Base-by-base conservation (phyloP, 176 grass and related monocot genomes). In the Alloteropsis semialata region DNA sequence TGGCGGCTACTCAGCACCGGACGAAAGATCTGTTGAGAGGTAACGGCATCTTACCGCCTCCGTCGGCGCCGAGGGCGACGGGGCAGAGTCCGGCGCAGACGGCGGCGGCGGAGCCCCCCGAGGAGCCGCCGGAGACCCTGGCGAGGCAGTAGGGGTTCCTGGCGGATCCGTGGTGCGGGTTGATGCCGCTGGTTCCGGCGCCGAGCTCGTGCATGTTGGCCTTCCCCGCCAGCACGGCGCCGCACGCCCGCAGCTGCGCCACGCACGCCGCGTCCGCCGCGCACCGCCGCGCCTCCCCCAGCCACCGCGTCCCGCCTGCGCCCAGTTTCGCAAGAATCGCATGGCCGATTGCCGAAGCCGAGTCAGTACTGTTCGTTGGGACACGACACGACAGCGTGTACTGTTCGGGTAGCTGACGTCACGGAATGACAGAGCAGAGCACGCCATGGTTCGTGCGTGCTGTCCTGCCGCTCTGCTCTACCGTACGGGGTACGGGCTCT, bases 181-280 rank as follows among this genome's bases (percentile, higher is more conserved):
- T 90, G 88, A 86, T 90, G 78, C 88, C 88, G 84, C 88, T 90
- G 65, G 84, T 78, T 12, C 88, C 88, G 73, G 97, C 93, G 24
- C 97, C 97, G 78, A 99, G 91, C 82, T 99, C 97, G 75, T 99
- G 97, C 97, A 99, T 96, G 81, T 99, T 99, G 64, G 93, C 87
- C 86, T 99, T 99, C 44, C 93, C 93, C 75, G 89, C 85, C 80
- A 99, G 80, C 41, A 99, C 61, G 72, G 87, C 93, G 71, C 97
- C 97, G 87, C 93, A 96, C 22, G 87, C 80, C 24, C 97, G 87
- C 71, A 99, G 82, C 89, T 92, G 91, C 68, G 87, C 91, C 39
- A 99, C 97, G 77, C 89, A 94, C 59, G 69, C 86, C 18, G 97
- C 97, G 77, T 99, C 97, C 15, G 78, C 85, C 1, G 14, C 43